These are phyloP conservation scores for Blastomyces parvus DNA, from an alignment of 2,329 filamentous ascomycete species.

Conservation along the genomic window DNA sequence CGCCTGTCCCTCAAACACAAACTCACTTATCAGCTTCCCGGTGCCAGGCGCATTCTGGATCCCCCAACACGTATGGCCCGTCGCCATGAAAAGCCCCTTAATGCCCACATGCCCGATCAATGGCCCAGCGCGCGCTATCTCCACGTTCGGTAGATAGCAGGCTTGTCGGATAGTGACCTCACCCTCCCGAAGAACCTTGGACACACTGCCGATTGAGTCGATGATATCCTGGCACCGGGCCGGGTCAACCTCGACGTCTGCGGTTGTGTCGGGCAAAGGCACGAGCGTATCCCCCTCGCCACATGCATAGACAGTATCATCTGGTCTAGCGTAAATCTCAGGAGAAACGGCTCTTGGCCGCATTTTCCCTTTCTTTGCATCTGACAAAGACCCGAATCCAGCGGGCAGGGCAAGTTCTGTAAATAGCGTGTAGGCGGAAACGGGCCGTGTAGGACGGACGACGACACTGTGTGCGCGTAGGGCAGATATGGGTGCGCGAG, in stretches of 20 bases:
- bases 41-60: constrained; percentile 93
- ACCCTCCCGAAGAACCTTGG: constrained; percentile 53
- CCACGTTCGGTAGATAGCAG: constrained; percentile 81
- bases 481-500: constrained; percentile 48
- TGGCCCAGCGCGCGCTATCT: constrained; percentile 51
- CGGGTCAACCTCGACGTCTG: constrained; percentile 66
- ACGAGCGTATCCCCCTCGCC: constrained; percentile 73
- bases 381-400: constrained; percentile 45
- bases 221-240: constrained; percentile 74
- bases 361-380: constrained; percentile 40
- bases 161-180: constrained; percentile 69
- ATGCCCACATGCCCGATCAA: constrained; percentile 67
- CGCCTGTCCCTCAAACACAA: constrained; percentile 62
- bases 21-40: constrained; percentile 69
- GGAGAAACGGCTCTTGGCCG: constrained; percentile 60
- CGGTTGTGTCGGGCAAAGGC: constrained; percentile 65
- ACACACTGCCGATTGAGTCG: constrained; percentile 57
- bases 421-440: constrained; percentile 51
- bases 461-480: constrained; percentile 56
- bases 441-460: constrained; percentile 46
- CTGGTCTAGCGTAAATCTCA: constrained; percentile 86
- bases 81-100: constrained; percentile 67
- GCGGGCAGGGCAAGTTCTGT: constrained; percentile 69
- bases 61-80: constrained; percentile 95
- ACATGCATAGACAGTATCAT: constrained; percentile 86